Evolutionary conservation across 176 grass and related monocot species (phyloP), one percentile per base, ranked within the genome.

Genomic region (Aegilops bicornis): DNA sequence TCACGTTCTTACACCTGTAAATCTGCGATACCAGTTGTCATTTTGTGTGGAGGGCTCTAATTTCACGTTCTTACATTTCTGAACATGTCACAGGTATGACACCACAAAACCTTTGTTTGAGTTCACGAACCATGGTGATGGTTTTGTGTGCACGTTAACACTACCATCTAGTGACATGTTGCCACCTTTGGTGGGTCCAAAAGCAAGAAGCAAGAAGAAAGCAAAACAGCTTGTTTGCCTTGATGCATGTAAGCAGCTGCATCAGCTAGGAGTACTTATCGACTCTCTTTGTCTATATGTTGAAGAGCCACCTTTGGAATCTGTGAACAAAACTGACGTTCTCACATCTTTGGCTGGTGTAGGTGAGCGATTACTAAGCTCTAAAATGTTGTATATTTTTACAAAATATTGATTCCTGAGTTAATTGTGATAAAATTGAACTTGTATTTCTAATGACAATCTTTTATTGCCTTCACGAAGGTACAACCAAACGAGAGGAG

Each of bases 401-500:
- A 7, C 72, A 83, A 50, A 32, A 32, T 42, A 73, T 78, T 74
- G 62, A n/a, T n/a, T n/a, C n/a, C n/a, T n/a, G n/a, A n/a, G n/a
- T n/a, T n/a, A n/a, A n/a, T n/a, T n/a, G n/a, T 77, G 71, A 77
- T 65, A 58, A 81, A 82, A 22, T 13, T 30, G 20, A 73, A 20
- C 20, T 0, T 6, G 24, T 82, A 73, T 73, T 54, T 79, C 43
- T 76, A 30, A 80, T 20, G 7, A 48, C 3, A 31, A 19, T 64
- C 4, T 75, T 42, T 23, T 83, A 10, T 86, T 83, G 1, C 20
- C 63, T 87, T 71, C 13, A 35, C 39, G 29, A 89, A 98, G 96
- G 96, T 90, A 98, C 93, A 81, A 94, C 89, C 16, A 98, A 91
- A 89, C 84, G 89, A 25, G 95, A 98, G 79, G 96, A 98, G 78